These are phyloP conservation scores for Excoecaria agallocha DNA, from an alignment of 345 rosid genomes.

Conservation along the genomic window DNA sequence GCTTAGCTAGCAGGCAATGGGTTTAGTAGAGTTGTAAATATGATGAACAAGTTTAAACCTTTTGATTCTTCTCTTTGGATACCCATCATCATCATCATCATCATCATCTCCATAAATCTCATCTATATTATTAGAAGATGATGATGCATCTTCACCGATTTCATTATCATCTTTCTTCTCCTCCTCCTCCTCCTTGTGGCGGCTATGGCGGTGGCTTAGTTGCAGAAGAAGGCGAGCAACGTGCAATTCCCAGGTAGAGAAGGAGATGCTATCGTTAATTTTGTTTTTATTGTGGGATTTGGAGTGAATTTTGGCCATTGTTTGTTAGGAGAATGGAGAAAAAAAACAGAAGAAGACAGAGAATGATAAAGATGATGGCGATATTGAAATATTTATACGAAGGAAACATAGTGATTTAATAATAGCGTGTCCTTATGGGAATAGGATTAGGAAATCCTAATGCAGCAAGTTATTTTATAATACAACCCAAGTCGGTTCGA, in stretches of 20 bases:
- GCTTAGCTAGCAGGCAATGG: not conserved
- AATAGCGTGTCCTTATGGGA: conserved; percentile 3
- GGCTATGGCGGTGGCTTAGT: not conserved
- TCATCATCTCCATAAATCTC: not conserved
- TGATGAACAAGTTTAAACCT: conserved; percentile 3
- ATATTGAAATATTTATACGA: not conserved
- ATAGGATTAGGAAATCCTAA: conserved; percentile 5
- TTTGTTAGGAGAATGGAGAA: not conserved
- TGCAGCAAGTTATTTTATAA: not conserved
- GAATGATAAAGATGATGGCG: not conserved
- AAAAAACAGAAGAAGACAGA: not conserved
- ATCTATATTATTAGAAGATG: not conserved
- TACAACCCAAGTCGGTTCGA: not conserved
- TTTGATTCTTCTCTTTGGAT: conserved; percentile 4
- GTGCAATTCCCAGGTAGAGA: conserved; percentile 4
- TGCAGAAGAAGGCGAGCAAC: conserved; percentile 3
- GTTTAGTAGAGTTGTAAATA: not conserved
- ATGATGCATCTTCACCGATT: not conserved
- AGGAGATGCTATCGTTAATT: too few relatives aligned
- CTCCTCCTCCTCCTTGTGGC: not conserved
- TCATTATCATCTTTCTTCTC: not conserved
- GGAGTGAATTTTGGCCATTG: not conserved
- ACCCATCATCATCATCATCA: not conserved
- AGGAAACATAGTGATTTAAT: not conserved
- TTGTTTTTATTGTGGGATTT: not conserved